Percentiles rank a stretch among this genome's conserved stretches.
These are phyloP conservation scores for Lolium rigidum DNA, from an alignment of 176 grass and related monocot species.

Conservation along the genomic window DNA sequence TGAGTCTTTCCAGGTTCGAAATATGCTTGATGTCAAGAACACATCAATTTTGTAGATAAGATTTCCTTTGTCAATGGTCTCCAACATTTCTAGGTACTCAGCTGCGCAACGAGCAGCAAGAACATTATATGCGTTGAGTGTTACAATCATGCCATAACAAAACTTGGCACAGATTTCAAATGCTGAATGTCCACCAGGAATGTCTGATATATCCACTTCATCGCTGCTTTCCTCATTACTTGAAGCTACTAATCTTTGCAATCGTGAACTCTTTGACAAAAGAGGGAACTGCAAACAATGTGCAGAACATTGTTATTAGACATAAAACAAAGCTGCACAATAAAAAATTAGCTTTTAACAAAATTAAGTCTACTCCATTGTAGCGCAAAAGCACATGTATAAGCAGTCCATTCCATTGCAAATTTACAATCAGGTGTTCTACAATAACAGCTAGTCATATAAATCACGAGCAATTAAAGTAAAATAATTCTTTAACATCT, in stretches of 20 bases:
- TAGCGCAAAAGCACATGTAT: neutral
- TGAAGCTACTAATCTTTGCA: conserved; percentile 83
- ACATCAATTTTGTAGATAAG: conserved; percentile 99
- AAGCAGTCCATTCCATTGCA: conserved; percentile 19
- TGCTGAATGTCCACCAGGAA: conserved; percentile 87
- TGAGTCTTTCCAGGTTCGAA: conserved; percentile 94
- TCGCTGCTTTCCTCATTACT: conserved; percentile 66
- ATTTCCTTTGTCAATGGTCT: conserved; percentile 92
- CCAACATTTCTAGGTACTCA: conserved; percentile 97
- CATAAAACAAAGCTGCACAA: conserved; percentile 16
- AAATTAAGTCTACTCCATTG: conserved; percentile 19
- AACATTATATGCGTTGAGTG: conserved; percentile 97
- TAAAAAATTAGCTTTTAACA: neutral
- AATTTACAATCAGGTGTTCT: conserved; percentile 27
- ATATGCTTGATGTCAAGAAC: conserved; percentile 83
- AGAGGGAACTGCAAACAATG: conserved; percentile 89
- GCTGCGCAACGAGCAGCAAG: conserved; percentile 79
- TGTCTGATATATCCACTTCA: conserved; percentile 84
- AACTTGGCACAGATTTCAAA: conserved; percentile 99
- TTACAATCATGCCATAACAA: conserved; percentile 93
- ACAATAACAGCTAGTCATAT: neutral
- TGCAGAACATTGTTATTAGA: conserved; percentile 17
- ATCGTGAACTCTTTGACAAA: conserved; percentile 85
- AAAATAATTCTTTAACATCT: conserved; percentile 1
- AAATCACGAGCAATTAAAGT: conserved; percentile 1